These are phyloP conservation scores for Colletotrichum sp. DNA, from an alignment of 2,329 filamentous ascomycete genomes.

Conservation along the genomic window DNA sequence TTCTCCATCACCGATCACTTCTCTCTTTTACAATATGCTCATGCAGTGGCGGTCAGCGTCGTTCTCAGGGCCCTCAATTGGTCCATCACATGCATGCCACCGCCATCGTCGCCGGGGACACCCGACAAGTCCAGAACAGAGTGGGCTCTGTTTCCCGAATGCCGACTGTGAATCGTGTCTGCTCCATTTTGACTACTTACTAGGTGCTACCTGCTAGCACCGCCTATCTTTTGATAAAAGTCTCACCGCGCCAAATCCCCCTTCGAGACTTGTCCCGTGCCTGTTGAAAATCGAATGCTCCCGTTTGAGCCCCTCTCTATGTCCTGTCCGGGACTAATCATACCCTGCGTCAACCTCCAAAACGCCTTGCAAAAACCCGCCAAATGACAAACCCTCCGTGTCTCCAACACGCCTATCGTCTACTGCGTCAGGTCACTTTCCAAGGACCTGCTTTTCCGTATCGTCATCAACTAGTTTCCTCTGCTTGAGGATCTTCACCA, in stretches of 20 bases:
- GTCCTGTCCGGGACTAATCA: background rate
- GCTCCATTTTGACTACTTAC: background rate
- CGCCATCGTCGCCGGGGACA: background rate
- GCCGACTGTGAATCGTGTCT: background rate
- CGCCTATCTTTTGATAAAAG: background rate
- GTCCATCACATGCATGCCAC: background rate
- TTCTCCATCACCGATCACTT: background rate
- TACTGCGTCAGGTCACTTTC: background rate
- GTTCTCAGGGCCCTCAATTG: background rate
- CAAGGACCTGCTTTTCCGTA: background rate
- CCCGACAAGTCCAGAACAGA: background rate
- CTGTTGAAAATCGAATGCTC: background rate
- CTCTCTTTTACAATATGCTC: background rate
- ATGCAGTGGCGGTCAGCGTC: background rate
- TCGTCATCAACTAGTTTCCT: slow-evolving; percentile 8
- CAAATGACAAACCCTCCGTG: background rate
- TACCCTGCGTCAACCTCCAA: background rate
- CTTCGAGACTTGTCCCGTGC: background rate
- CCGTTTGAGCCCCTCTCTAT: slow-evolving; percentile 1
- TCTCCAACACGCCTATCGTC: background rate
- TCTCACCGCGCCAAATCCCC: background rate
- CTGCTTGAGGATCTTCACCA: slow-evolving; percentile 24
- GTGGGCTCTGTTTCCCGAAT: background rate
- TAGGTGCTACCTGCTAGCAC: background rate
- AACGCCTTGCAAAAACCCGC: slow-evolving; percentile 8